Evolutionary conservation across 441 rosid genomes (phyloP), one percentile per base, ranked within the genome.

Genomic region (Melastoma candidum): DNA sequence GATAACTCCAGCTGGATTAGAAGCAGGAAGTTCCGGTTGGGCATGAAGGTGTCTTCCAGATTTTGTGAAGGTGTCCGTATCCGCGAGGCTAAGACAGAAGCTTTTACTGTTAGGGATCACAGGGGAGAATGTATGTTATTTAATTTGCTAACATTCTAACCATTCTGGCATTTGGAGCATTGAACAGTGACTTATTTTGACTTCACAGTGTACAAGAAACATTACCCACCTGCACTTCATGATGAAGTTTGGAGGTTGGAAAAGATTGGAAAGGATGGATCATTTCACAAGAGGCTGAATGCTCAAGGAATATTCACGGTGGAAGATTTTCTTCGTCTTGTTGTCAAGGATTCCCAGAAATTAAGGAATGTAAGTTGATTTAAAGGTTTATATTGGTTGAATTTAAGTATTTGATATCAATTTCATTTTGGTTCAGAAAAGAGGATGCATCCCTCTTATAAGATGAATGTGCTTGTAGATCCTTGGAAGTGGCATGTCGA

Each of bases 1-100:
- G 99, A 94, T 74, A 94, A 94, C 62, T 94, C 99, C 11, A 94
- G 99, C 64, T 94, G 99, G 99, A 94, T 93, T 63, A 80, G 96
- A 58, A 93, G 99, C 75, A 66, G 99, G 61, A 89, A 94, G 75
- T 89, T 94, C 67, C 79, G 99, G 71, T 85, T 94, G 56, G 99
- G 99, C 63, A 67, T 94, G 74, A 77, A 74, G 71, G 92, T 90
- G 45, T 66, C 79, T 36, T 56, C 86, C 45, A 96, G 96, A 71
- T 79, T 10, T 61, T 76, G 82, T 64, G 96, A 87, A 61, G 94
- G 80, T 26, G 64, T 80, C 43, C 97, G 80, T 46, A 70, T 90
- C 44, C 81, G 95, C 56, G 99, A 94, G 77, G 99, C 97, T 3
- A 94, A 90, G 81, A 90, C 99, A 0, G 99, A 94, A 68, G 94